A percentile compares a stretch with the other conserved stretches of the same genome.
Conservation (phyloP, 1,284 basidiomycete genomes). For the Ganoderma lingzhi region DNA sequence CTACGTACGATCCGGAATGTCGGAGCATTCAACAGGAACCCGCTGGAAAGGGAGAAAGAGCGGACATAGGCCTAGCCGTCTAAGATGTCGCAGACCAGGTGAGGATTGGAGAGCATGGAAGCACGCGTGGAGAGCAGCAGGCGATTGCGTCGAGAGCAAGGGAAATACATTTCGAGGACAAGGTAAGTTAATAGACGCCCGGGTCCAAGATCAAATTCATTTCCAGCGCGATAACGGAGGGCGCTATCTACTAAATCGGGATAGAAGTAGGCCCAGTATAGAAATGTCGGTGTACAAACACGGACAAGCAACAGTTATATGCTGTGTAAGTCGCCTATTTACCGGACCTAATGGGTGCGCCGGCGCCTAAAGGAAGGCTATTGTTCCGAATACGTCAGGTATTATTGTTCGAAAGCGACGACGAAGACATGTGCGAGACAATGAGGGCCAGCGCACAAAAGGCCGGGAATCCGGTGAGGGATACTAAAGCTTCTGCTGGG, state of each 20-base stretch:
- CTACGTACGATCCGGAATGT: not conserved
- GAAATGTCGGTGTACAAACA: conserved; percentile 22
- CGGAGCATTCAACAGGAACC: not conserved
- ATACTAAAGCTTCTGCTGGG: conserved; percentile 36
- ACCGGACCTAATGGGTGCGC: conserved; percentile 16
- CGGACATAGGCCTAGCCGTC: not conserved
- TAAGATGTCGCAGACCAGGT: not conserved
- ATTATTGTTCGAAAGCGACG: conserved; percentile 27
- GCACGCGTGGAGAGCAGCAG: not conserved
- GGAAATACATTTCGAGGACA: conserved; percentile 17
- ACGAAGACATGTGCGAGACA: conserved; percentile 24
- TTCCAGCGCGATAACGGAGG: not conserved
- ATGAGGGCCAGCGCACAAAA: conserved; percentile 33
- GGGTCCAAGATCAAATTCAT: not conserved
- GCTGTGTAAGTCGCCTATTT: conserved; percentile 12
- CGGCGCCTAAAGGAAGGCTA: conserved; percentile 21
- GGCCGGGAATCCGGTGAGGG: conserved; percentile 14
- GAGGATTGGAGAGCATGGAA: not conserved
- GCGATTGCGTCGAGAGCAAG: conserved; percentile 1
- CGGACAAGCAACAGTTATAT: conserved; percentile 13
- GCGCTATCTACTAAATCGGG: conserved; percentile 12
- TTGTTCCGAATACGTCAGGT: conserved; percentile 30
- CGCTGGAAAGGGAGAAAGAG: not conserved
- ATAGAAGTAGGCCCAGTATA: not conserved
- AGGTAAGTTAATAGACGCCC: conserved; percentile 1